Conservation (phyloP, 176 grass and related monocot genomes). For the Elymus sibiricus region DNA sequence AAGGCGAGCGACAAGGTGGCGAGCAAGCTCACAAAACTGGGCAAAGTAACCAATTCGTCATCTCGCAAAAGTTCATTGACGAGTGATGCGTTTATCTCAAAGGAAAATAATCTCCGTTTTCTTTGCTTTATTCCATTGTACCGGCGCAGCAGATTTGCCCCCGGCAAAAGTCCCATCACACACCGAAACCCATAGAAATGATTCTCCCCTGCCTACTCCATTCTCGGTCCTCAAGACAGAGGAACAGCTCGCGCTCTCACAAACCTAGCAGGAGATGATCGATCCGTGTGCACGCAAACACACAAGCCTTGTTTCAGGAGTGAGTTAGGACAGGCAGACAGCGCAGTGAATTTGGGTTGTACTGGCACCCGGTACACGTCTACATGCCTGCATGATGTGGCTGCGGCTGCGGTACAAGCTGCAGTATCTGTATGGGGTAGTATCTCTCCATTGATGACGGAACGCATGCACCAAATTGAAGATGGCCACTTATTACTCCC, state of each 20-base stretch:
- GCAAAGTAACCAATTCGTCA: too few relatives aligned
- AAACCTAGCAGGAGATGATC: conserved; percentile 14
- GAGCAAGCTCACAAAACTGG: too few relatives aligned
- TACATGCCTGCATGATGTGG: not conserved
- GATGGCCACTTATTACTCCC: not conserved
- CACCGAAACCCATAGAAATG: not conserved
- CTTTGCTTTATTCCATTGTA: too few relatives aligned
- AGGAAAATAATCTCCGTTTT: too few relatives aligned
- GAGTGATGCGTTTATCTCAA: too few relatives aligned
- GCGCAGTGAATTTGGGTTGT: conserved; percentile 19
- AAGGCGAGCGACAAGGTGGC: too few relatives aligned
- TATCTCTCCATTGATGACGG: not conserved
- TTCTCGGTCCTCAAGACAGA: conserved; percentile 21
- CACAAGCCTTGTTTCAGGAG: not conserved
- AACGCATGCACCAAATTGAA: not conserved
- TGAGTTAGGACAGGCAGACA: not conserved
- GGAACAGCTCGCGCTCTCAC: not conserved
- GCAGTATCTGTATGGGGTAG: not conserved
- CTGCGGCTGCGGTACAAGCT: not conserved
- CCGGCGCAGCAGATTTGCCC: not conserved
- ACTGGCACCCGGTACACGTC: not conserved
- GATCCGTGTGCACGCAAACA: not conserved
- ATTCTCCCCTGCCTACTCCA: not conserved
- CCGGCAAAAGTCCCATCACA: not conserved
- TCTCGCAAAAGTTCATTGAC: too few relatives aligned